phyloP scores from a whole-genome alignment of 1,284 basidiomycete species.

The Naganishia cerealis region DNA sequence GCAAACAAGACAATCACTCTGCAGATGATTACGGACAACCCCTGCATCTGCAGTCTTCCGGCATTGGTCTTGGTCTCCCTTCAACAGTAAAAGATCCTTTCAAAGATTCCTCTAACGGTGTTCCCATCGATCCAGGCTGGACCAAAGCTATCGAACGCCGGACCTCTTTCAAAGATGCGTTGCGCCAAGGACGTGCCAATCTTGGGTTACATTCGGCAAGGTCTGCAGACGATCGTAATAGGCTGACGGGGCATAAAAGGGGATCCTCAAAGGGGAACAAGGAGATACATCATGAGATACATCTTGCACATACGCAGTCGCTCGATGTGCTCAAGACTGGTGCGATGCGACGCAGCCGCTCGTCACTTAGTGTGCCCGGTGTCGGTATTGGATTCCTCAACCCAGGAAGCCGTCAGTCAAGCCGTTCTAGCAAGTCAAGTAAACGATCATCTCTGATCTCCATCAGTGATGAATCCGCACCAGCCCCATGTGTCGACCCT shows the following conservation, averaged over 20 bases:
- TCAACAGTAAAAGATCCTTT: conserved; percentile 12
- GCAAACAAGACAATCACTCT: conserved; percentile 41
- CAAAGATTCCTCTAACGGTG: neutral
- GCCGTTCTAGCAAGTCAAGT: conserved; percentile 29
- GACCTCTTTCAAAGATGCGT: conserved; percentile 33
- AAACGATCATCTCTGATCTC: conserved; percentile 24
- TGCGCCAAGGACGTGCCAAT: conserved; percentile 29
- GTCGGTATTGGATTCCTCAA: conserved; percentile 10
- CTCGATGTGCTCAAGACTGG: conserved; percentile 8
- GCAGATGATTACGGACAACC: conserved; percentile 45
- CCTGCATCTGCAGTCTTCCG: conserved; percentile 35
- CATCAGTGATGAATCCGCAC: conserved; percentile 11
- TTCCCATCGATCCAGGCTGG: conserved; percentile 26
- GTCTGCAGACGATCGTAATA: conserved; percentile 3
- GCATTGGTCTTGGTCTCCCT: conserved; percentile 38
- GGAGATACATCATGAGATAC: conserved; percentile 10
- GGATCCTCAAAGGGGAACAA: conserved; percentile 11
- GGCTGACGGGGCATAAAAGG: conserved; percentile 2
- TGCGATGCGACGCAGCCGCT: conserved; percentile 16
- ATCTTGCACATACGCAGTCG: conserved; percentile 13
- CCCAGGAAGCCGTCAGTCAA: conserved; percentile 31
- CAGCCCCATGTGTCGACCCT: neutral
- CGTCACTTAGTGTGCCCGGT: conserved; percentile 9
- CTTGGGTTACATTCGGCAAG: conserved; percentile 28
- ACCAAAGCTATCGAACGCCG: conserved; percentile 25